Evolutionary conservation across 164 flowering plant species (phyloP).

Genomic region (Macadamia tetraphylla): DNA sequence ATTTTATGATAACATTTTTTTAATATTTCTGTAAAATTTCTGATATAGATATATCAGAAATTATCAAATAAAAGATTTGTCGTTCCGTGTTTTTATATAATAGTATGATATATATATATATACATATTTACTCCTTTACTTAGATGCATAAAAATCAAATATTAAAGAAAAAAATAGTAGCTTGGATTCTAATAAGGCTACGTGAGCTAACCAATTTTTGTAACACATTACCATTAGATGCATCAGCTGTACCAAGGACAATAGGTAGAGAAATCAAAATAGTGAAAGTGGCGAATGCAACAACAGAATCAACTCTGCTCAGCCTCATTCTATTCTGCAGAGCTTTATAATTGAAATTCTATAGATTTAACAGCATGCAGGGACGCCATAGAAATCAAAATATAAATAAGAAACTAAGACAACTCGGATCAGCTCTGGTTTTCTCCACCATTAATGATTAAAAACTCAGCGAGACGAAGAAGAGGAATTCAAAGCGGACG

Average conservation of each 20-base stretch:
- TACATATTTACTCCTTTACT: too few relatives aligned
- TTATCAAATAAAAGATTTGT: too few relatives aligned
- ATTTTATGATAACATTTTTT: too few relatives aligned
- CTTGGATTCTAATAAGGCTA: not conserved
- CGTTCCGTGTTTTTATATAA: too few relatives aligned
- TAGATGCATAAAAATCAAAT: too few relatives aligned
- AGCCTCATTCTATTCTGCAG: not conserved
- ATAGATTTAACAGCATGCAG: not conserved
- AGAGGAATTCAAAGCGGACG: not conserved
- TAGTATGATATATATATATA: too few relatives aligned
- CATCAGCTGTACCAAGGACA: slow-evolving; percentile 7
- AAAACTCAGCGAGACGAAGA: not conserved
- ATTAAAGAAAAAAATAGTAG: too few relatives aligned
- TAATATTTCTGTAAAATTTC: too few relatives aligned
- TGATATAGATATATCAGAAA: too few relatives aligned
- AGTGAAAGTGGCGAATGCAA: not conserved
- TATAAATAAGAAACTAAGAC: not conserved
- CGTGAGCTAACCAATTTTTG: not conserved
- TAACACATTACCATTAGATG: slow-evolving; percentile 8
- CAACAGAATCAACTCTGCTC: not conserved
- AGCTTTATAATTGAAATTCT: not conserved
- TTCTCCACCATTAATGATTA: not conserved
- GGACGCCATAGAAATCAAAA: not conserved
- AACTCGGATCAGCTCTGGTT: not conserved
- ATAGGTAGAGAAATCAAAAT: not conserved